Conservation (phyloP, 2,329 filamentous ascomycete genomes). For the Fusarium verticillioides region DNA sequence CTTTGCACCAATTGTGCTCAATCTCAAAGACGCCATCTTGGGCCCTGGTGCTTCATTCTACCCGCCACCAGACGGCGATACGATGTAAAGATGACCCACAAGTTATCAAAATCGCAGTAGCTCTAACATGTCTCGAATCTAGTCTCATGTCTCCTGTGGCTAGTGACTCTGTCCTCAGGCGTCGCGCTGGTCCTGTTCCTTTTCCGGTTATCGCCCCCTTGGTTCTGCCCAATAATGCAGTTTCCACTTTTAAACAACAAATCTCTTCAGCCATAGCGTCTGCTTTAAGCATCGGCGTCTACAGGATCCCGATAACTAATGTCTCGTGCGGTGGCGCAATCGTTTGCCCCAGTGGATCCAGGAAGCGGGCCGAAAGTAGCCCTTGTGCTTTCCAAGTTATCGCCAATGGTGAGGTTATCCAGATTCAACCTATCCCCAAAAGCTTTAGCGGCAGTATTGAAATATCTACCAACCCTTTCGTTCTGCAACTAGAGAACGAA, state of each 20-base stretch:
- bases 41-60: background rate
- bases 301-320: background rate
- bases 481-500: background rate
- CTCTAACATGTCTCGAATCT: background rate
- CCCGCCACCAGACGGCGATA: background rate
- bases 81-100: background rate
- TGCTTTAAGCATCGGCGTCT: no score
- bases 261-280: no score
- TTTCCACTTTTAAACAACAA: rapidly evolving
- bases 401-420: background rate
- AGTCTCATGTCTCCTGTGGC: background rate
- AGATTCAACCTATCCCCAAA: background rate
- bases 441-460: rapidly evolving
- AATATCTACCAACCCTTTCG: background rate
- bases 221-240: background rate
- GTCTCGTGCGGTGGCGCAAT: background rate
- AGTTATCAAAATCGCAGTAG: background rate
- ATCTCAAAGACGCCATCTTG: background rate
- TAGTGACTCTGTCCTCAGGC: background rate
- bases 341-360: rapidly evolving
- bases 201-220: background rate
- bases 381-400: background rate
- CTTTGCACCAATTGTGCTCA: background rate
- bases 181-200: background rate
- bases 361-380: background rate